Conservation (phyloP, 371 early-diverging fungal genomes). For the Mortierella sp. region DNA sequence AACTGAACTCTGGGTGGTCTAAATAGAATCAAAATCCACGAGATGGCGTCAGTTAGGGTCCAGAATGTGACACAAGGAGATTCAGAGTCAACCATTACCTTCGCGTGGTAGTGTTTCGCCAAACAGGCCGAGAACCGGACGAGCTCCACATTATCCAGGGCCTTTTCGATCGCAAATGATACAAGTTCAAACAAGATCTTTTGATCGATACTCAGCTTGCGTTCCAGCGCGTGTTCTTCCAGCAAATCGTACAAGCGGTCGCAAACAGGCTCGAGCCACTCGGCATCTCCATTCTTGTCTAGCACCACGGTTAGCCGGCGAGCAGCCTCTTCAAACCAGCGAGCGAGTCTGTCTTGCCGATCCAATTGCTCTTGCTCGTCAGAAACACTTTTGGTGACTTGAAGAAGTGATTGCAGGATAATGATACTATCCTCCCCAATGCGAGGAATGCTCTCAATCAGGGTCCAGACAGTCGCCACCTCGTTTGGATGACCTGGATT, state of each 20-base stretch:
- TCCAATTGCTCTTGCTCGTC: slow-evolving; percentile 17
- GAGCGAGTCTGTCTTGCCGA: slow-evolving; percentile 34
- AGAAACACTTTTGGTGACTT: slow-evolving; percentile 18
- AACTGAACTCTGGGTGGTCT: slow-evolving; percentile 42
- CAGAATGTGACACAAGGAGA: no score
- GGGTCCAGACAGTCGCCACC: slow-evolving; percentile 23
- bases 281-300: slow-evolving; percentile 40
- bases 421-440: slow-evolving; percentile 33
- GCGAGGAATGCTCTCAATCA: slow-evolving; percentile 34
- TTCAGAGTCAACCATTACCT: slow-evolving; percentile 35
- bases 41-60: background rate
- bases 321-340: slow-evolving; percentile 44
- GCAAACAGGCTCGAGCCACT: slow-evolving; percentile 52
- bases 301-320: slow-evolving; percentile 26
- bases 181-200: slow-evolving; percentile 49
- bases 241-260: slow-evolving; percentile 26
- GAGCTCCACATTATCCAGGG: slow-evolving; percentile 42
- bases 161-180: slow-evolving; percentile 52
- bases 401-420: slow-evolving; percentile 27
- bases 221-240: slow-evolving; percentile 38
- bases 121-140: slow-evolving; percentile 40
- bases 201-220: slow-evolving; percentile 50
- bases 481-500: slow-evolving; percentile 16
- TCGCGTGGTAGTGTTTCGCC: slow-evolving; percentile 37
- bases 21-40: background rate